Evolutionary conservation across 1,284 basidiomycete species (phyloP), one percentile per base, ranked within the genome.

Genomic region (Marasmius sp.): DNA sequence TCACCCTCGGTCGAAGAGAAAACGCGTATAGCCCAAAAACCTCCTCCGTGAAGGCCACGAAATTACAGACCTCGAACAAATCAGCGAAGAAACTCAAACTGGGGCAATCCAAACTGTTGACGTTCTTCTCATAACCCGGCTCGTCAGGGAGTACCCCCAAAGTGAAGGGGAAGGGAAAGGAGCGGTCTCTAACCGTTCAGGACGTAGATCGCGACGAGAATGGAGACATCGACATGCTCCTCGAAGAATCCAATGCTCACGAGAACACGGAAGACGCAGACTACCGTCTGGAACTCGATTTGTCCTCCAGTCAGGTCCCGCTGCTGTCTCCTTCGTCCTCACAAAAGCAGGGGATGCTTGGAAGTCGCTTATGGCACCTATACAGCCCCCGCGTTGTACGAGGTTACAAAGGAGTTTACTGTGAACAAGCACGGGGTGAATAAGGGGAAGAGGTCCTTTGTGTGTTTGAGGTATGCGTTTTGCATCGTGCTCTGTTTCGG

Each of bases 401-500:
- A 94, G 70, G 87, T 86, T 0, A 80, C 93, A 58, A 93, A 91
- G 72, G 84, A 92, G 76, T 89, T 85, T 70, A 94, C 88, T 47
- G 96, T 97, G 51, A 96, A 91, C 68, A 98, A 97, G 75, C 86
- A 86, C 14, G 96, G 95, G 0, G 88, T 91, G 11, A 98, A 97
- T 72, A 96, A 95, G 74, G 95, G 95, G 8, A 93, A 95, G 74
- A 85, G 83, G 51, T 98, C 98, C 75, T 98, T 75, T 98, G 89
- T 78, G n/a, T n/a, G n/a, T n/a, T n/a, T n/a, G n/a, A n/a, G n/a
- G n/a, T n/a, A 78, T 97, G n/a, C 98, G 97, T 72, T 87, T n/a
- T 94, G 53, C 52, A 67, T 58, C 64, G 54, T 56, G 48, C 3
- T 59, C 57, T 14, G 36, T 36, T 64, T 60, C 38, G 41, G 60